A percentile compares a stretch with the other conserved stretches of the same genome.
Evolutionary conservation across 2,329 filamentous ascomycete genomes (phyloP).

Genomic region (Cryphonectria japonica): DNA sequence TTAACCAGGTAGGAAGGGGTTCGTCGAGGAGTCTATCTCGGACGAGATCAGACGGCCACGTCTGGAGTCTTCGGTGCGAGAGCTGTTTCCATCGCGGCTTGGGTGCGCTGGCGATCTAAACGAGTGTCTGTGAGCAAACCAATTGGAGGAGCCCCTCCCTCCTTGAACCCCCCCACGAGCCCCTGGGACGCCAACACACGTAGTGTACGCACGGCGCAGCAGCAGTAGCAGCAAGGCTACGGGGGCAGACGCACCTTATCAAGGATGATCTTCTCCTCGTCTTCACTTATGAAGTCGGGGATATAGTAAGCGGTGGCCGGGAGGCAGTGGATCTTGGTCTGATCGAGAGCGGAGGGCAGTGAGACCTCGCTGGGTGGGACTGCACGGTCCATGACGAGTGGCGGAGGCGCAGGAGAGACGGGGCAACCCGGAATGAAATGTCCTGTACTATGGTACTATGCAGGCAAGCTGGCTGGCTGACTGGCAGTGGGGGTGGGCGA

Average conservation of each 20-base stretch:
- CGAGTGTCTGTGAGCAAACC: constrained; percentile 35
- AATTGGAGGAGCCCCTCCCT: background rate
- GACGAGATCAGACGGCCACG: constrained; percentile 83
- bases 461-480: background rate
- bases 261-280: constrained; percentile 74
- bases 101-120: constrained; percentile 64
- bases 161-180: background rate
- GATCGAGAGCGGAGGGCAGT: constrained; percentile 55
- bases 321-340: constrained; percentile 56
- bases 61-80: constrained; percentile 86
- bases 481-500: constrained; percentile 6
- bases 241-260: constrained; percentile 59
- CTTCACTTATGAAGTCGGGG: constrained; percentile 75
- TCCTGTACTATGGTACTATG: background rate
- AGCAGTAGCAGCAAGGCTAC: background rate
- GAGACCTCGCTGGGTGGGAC: constrained; percentile 28
- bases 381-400: constrained; percentile 23
- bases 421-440: constrained; percentile 11
- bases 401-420: constrained; percentile 20
- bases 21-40: constrained; percentile 76
- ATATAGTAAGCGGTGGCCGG: constrained; percentile 80
- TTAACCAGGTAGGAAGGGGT: constrained; percentile 76
- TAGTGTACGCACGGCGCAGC: background rate
- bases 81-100: constrained; percentile 85
- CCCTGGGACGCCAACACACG: constrained; percentile 42